Evolutionary conservation across 148 eudicot species (phyloP).

Genomic region (Mesembryanthemum crystallinum): DNA sequence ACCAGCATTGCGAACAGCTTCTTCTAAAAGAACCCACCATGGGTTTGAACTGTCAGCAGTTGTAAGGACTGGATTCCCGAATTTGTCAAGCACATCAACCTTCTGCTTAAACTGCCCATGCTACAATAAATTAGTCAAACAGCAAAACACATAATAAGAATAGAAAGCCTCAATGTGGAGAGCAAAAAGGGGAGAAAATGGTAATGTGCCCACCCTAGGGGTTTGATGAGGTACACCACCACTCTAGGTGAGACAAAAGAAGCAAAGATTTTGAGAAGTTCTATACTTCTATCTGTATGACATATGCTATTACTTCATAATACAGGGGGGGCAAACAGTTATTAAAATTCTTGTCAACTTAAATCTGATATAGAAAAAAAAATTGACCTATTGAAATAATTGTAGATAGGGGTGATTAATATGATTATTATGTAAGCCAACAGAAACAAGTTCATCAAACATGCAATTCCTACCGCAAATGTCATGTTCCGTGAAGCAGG

Average conservation of each 20-base stretch:
- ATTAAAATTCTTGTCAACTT: too few species aligned
- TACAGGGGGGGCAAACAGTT: too few species aligned
- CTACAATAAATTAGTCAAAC: slow-evolving; percentile 25
- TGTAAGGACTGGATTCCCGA: slow-evolving; percentile 64
- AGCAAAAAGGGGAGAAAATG: too few species aligned
- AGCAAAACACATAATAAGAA: slow-evolving; percentile 12
- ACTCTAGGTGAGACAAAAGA: background rate
- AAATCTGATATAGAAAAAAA: too few species aligned
- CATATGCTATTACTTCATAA: background rate
- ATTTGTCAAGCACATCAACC: slow-evolving; percentile 52
- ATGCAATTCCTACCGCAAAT: slow-evolving; percentile 57
- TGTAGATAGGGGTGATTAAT: background rate
- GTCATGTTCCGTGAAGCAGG: slow-evolving; percentile 95
- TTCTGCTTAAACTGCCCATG: slow-evolving; percentile 79
- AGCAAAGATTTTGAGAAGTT: background rate
- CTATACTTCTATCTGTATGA: background rate
- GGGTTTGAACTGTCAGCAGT: slow-evolving; percentile 71
- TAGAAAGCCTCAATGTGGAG: too few species aligned
- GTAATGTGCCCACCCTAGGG: background rate
- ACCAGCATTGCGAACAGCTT: slow-evolving; percentile 59
- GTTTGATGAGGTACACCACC: too few species aligned
- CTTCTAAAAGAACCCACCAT: slow-evolving; percentile 86
- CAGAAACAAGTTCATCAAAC: background rate
- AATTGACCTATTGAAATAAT: too few species aligned
- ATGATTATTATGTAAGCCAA: background rate